Evolutionary conservation across 2,329 filamentous ascomycete species (phyloP).

Genomic region (Septoria petroselini): DNA sequence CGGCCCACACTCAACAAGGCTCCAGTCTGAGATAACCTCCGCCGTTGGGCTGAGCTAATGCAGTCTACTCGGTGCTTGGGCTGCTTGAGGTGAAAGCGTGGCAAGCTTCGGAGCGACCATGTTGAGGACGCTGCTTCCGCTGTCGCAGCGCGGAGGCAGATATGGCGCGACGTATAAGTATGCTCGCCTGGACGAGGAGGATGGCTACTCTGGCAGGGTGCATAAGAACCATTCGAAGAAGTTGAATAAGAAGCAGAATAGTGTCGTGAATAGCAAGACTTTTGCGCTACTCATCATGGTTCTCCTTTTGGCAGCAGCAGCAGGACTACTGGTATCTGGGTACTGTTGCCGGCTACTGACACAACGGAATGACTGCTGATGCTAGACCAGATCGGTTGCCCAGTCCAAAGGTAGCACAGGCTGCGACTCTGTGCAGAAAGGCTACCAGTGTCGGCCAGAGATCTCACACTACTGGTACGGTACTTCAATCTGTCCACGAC

Average conservation of each 20-base stretch:
- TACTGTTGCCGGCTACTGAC: not conserved
- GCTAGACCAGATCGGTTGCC: slow-evolving; percentile 9
- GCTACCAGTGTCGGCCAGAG: slow-evolving; percentile 61
- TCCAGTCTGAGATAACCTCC: not conserved
- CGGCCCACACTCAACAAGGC: not conserved
- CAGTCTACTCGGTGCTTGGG: slow-evolving; percentile 6
- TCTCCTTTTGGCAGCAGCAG: slow-evolving; percentile 10
- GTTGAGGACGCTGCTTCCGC: slow-evolving; percentile 2
- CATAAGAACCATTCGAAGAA: not conserved
- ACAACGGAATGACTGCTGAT: slow-evolving; percentile 1
- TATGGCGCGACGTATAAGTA: slow-evolving; percentile 13
- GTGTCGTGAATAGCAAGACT: not conserved
- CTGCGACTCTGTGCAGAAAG: slow-evolving; percentile 40
- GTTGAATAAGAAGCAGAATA: slow-evolving; percentile 3
- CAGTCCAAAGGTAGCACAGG: slow-evolving; percentile 4
- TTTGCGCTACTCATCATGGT: slow-evolving; percentile 16
- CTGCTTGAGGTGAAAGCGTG: slow-evolving; percentile 13
- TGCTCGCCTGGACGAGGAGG: slow-evolving; percentile 3
- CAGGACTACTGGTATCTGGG: slow-evolving; percentile 20
- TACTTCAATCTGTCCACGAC: slow-evolving; percentile 52
- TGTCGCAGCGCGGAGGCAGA: slow-evolving; percentile 1
- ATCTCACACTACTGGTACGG: slow-evolving; percentile 51
- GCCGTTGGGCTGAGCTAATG: slow-evolving; percentile 5
- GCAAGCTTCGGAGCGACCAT: slow-evolving; percentile 2
- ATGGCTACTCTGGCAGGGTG: not conserved